These are phyloP conservation scores for Talaromyces funiculosus DNA, from an alignment of 2,329 filamentous ascomycete genomes.

Conservation along the genomic window DNA sequence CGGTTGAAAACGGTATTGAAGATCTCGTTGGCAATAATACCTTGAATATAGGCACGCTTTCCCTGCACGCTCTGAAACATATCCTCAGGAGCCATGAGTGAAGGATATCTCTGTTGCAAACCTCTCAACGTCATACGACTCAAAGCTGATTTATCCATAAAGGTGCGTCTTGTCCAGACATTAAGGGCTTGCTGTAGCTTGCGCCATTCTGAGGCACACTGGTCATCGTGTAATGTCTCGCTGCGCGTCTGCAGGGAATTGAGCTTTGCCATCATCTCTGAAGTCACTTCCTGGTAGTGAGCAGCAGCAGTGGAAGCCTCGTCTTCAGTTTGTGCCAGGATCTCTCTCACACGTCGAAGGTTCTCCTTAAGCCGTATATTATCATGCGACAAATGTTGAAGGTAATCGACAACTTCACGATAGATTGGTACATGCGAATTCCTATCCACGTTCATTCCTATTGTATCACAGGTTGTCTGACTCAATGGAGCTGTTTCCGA, in stretches of 20 bases:
- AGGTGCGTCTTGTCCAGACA: slow-evolving; percentile 17
- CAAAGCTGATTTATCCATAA: neutral
- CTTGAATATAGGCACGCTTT: neutral
- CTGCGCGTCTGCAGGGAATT: neutral
- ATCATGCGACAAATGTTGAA: neutral
- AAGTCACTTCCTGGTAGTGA: neutral
- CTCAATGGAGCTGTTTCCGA: neutral
- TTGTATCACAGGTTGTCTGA: neutral
- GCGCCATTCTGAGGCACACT: slow-evolving; percentile 11
- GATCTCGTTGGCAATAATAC: neutral
- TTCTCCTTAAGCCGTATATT: neutral
- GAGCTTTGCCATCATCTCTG: neutral
- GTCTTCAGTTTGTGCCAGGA: neutral
- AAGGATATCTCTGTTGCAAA: neutral
- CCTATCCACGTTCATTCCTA: too few relatives aligned
- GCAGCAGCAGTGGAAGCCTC: neutral
- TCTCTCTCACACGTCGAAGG: neutral
- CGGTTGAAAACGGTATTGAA: neutral
- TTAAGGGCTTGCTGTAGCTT: slow-evolving; percentile 14
- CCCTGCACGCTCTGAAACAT: neutral
- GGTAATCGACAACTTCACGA: neutral
- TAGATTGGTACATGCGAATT: neutral
- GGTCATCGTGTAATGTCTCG: slow-evolving; percentile 15
- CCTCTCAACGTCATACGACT: neutral
- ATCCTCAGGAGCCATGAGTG: neutral